Conservation (phyloP, 2,329 filamentous ascomycete species). For the Dryadomyces quercivorus region DNA sequence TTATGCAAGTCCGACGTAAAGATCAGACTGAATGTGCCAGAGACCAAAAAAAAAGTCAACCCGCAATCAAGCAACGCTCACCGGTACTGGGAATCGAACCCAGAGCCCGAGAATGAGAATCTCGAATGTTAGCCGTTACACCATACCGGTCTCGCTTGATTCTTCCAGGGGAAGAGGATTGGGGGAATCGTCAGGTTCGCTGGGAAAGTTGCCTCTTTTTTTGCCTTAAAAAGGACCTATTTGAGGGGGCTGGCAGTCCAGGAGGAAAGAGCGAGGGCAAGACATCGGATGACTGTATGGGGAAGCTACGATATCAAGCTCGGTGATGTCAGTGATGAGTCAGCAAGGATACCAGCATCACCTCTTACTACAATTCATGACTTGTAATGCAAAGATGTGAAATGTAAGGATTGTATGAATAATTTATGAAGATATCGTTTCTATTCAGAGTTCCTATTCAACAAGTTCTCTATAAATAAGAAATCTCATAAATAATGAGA, state of each 20-base stretch:
- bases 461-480: too few relatives aligned
- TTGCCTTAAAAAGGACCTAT: not conserved
- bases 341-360: not conserved
- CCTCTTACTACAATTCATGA: too few relatives aligned
- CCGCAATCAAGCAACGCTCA: not conserved
- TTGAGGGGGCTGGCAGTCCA: not conserved
- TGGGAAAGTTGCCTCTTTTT: not conserved
- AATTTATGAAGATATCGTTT: too few relatives aligned
- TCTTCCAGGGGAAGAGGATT: not conserved
- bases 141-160: constrained; percentile 11
- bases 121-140: constrained; percentile 15
- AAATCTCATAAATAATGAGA: too few relatives aligned
- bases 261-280: not conserved
- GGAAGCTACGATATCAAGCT: not conserved
- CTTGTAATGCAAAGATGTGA: too few relatives aligned
- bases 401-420: too few relatives aligned
- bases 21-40: not conserved
- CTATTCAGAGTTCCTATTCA: too few relatives aligned
- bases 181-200: not conserved
- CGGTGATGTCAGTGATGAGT: not conserved
- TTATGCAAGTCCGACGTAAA: not conserved
- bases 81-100: constrained; percentile 16
- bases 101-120: constrained; percentile 15
- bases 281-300: not conserved
- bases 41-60: not conserved